Evolutionary conservation across 2,329 filamentous ascomycete genomes (phyloP), one percentile per base, ranked within the genome.

Genomic region (Aspergillus calidoustus): DNA sequence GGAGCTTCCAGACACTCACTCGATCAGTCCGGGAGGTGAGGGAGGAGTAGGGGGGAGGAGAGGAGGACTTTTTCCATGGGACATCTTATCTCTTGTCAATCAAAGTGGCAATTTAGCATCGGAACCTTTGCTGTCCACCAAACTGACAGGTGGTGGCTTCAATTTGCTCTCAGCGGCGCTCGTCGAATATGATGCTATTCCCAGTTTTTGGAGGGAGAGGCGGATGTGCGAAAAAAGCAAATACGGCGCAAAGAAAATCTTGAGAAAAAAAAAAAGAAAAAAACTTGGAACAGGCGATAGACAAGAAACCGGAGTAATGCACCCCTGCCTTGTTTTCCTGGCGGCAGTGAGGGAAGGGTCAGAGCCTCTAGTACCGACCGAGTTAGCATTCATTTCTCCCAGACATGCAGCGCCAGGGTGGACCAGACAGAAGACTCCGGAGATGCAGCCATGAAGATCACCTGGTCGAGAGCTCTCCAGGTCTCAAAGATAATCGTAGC

Each of bases 401-500:
- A 63, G 53, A 63, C 61, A 62, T 62, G 51, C 61, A 60, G 48
- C 54, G 47, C 51, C 56, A 52, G 47, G 48, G 57, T 64, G 61
- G 63, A 61, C 66, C 64, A 67, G 56, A 64, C 64, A 66, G 52
- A 65, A 62, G 60, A 64, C 64, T 64, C 64, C 66, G 61, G 59
- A 64, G 56, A 62, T 66, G 66, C 66, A 66, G 65, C 59, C 59
- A 61, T 62, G 65, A 65, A 65, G 66, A 68, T 68, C 65, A 64
- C 64, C 65, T 64, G 66, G 47, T 23, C 43, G 13, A 17, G 44
- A 58, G 48, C n/a, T 53, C 51, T 54, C 30, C 41, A 23, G 34
- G 31, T 34, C 34, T 41, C 34, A 41, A 41, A 13, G 9, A 41
- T 41, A 41, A 13, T 41, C 34, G 11, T 15, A 17, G 30, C 25